A percentile compares a stretch with the other conserved stretches of the same genome.
Evolutionary conservation across 257 asterid genomes (phyloP).

Genomic region (Gynochthodes officinalis): DNA sequence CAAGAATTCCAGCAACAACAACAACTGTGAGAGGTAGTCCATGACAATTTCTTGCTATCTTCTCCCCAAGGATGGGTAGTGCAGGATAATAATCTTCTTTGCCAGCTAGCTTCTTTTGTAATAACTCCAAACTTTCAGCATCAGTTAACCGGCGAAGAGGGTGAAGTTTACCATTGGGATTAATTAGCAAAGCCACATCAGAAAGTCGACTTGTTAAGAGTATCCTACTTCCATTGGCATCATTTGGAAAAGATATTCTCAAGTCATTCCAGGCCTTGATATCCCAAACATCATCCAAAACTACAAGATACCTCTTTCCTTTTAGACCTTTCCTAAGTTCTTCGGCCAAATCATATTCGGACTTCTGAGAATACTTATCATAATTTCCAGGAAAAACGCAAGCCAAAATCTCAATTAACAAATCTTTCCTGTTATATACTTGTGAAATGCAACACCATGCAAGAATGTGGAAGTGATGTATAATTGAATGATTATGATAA

Average conservation of each 20-base stretch:
- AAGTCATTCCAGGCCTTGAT: slow-evolving; percentile 13
- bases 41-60: too few species aligned
- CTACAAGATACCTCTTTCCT: slow-evolving; percentile 11
- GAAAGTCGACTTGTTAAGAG: too few species aligned
- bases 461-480: neutral
- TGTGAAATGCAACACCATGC: neutral
- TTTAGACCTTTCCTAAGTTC: neutral
- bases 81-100: too few species aligned
- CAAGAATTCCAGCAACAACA: too few species aligned
- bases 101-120: too few species aligned
- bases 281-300: slow-evolving; percentile 17
- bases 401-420: slow-evolving; percentile 2
- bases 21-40: too few species aligned
- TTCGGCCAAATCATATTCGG: neutral
- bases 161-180: too few species aligned
- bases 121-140: too few species aligned
- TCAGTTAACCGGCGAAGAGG: too few species aligned
- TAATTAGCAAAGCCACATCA: too few species aligned
- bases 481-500: neutral
- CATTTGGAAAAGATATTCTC: slow-evolving; percentile 5
- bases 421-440: neutral
- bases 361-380: too few species aligned
- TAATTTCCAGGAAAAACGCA: neutral
- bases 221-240: slow-evolving; percentile 5
- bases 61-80: too few species aligned